A percentile compares a stretch with the other conserved stretches of the same genome.
These are phyloP conservation scores for Nosema muscidifuracis DNA, from an alignment of 371 early-diverging fungal genomes.

Conservation along the genomic window DNA sequence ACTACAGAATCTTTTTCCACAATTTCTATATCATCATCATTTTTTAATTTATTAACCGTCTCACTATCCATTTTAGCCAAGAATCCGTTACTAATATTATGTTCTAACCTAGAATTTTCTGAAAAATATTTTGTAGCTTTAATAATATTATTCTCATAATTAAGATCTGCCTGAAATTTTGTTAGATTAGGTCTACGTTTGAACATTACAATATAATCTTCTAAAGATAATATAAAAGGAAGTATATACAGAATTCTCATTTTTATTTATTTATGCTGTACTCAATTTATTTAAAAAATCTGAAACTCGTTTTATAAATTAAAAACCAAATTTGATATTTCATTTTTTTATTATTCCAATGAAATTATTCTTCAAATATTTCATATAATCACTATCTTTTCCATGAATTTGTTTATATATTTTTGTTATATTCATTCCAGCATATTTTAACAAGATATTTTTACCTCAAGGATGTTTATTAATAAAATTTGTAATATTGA, in stretches of 20 bases:
- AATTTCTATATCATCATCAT: conserved; percentile 19
- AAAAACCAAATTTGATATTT: background rate
- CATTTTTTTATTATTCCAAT: conserved; percentile 4
- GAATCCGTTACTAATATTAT: conserved; percentile 34
- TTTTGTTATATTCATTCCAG: too few species aligned
- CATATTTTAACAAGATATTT: too few species aligned
- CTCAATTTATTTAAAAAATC: background rate
- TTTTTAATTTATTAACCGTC: conserved; percentile 34
- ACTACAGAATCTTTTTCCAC: conserved; percentile 38
- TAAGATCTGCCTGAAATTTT: background rate
- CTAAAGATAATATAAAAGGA: background rate
- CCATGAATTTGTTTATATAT: too few species aligned
- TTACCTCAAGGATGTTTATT: too few species aligned
- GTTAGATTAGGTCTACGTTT: conserved; percentile 15
- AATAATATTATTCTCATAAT: conserved; percentile 12
- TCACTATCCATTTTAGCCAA: conserved; percentile 25
- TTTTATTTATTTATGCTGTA: background rate
- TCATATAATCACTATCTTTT: conserved; percentile 16
- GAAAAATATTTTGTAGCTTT: background rate
- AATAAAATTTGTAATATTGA: too few species aligned
- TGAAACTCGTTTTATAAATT: background rate
- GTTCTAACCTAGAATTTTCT: conserved; percentile 20
- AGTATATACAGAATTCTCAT: background rate
- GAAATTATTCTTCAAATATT: conserved; percentile 25
- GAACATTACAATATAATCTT: conserved; percentile 44